Base-by-base conservation (phyloP, 1,284 basidiomycete species). In the Blastosporella zonata region DNA sequence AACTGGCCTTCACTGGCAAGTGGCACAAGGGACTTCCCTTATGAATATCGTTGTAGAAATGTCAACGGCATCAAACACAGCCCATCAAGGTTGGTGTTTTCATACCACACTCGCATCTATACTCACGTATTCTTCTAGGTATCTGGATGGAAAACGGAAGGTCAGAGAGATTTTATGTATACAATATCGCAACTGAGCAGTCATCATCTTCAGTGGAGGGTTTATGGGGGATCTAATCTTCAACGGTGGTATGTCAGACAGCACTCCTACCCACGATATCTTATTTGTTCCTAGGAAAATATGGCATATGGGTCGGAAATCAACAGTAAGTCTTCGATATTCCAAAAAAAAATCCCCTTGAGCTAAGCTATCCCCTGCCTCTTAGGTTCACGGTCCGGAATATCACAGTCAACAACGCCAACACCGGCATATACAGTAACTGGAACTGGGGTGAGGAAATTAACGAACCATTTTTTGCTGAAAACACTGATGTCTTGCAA, bases 21-120 rank as follows among this genome's bases (percentile, higher is more conserved):
- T 90, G n/a, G 78, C 86, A 13, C 87, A 90, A 61, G 81, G 84
- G 1, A 90, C 88, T 0, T 85, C 83, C 5, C 69, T 91, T 36
- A 74, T 82, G 52, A 84, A 84, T 62, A 77, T 84, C 47, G 73
- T 78, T 40, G 76, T 88, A 58, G 66, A 84, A 35, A 81, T 87
- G 81, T 77, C 77, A 2, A 70, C 71, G 18, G 78, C 70, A 20
- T 36, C 72, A n/a, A 73, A 76, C n/a, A 81, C 73, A 15, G 71
- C 71, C 17, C 85, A 89, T 55, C 80, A 82, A 68, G 83, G 71
- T 68, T n/a, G 50, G 38, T 31, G 29, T 13, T 31, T 43, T 28
- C 21, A 22, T 12, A n/a, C 34, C 25, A 10, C 18, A 13, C 15
- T 10, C 35, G 1, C 5, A 1, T 5, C 5, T 18, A 13, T 17